A percentile compares a stretch with the other conserved stretches of the same genome.
phyloP scores from a whole-genome alignment of 1,284 basidiomycete species.

The Pseudozyma sp. region DNA sequence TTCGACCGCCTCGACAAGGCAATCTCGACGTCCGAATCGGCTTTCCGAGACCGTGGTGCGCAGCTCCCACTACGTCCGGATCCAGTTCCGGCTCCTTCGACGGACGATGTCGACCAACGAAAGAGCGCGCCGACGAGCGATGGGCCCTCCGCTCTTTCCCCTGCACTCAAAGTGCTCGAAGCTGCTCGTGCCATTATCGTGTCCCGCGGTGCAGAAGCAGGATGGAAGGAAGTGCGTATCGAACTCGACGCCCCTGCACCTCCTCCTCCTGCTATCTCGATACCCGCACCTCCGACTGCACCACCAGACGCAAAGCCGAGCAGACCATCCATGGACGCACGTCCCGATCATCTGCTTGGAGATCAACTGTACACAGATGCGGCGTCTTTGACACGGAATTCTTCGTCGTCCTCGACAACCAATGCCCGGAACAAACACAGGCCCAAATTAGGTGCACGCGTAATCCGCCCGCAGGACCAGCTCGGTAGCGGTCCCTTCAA shows the following conservation, averaged over 20 bases:
- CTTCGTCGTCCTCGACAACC: slow-evolving; percentile 27
- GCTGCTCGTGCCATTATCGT: slow-evolving; percentile 34
- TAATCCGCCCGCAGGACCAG: slow-evolving; percentile 55
- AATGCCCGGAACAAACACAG: slow-evolving; percentile 30
- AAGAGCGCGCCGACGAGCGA: not conserved
- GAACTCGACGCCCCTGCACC: slow-evolving; percentile 29
- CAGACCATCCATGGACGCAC: slow-evolving; percentile 20
- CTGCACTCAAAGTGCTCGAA: slow-evolving; percentile 33
- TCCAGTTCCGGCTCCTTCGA: not conserved
- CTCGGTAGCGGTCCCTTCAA: slow-evolving; percentile 59
- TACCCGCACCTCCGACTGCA: not conserved
- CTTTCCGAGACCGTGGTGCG: not conserved
- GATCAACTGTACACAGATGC: slow-evolving; percentile 17
- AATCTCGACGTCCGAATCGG: not conserved
- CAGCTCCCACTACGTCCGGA: not conserved
- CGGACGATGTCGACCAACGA: not conserved
- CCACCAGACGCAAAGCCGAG: slow-evolving; percentile 7
- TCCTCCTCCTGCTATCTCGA: slow-evolving; percentile 9
- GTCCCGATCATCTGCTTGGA: slow-evolving; percentile 17
- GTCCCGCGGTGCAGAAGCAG: slow-evolving; percentile 19
- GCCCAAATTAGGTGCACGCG: slow-evolving; percentile 51
- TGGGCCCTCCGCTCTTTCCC: slow-evolving; percentile 10
- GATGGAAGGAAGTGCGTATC: slow-evolving; percentile 43
- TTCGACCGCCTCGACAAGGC: slow-evolving; percentile 24
- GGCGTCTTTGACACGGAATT: slow-evolving; percentile 33